A percentile compares a stretch with the other conserved stretches of the same genome.
phyloP scores from a whole-genome alignment of 805 yeast genomes.

The Saturnispora gosingensis region DNA sequence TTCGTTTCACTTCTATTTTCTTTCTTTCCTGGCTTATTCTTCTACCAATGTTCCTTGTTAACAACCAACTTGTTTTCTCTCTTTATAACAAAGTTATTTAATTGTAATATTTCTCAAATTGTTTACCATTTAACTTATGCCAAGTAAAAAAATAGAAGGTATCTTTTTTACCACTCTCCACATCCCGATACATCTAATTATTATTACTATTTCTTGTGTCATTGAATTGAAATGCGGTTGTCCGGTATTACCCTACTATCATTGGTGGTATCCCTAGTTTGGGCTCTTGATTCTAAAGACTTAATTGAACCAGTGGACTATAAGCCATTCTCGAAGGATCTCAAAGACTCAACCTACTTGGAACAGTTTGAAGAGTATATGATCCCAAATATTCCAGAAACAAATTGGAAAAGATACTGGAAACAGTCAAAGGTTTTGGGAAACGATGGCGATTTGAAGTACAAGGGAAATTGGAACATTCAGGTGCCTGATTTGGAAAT shows the following conservation, averaged over 20 bases:
- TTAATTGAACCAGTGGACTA: background rate
- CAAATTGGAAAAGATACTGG: constrained; percentile 41
- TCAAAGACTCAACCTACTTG: constrained; percentile 26
- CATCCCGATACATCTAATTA: background rate
- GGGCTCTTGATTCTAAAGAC: background rate
- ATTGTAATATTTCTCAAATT: background rate
- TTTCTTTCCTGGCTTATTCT: background rate
- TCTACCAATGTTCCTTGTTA: no score
- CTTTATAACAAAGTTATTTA: no score
- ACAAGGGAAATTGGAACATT: constrained; percentile 68
- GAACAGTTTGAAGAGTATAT: constrained; percentile 34
- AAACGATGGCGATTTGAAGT: constrained; percentile 46
- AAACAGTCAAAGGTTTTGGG: constrained; percentile 47
- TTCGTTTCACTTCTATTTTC: background rate
- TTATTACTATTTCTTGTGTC: background rate
- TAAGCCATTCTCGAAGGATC: constrained; percentile 17
- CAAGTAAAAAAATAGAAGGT: background rate
- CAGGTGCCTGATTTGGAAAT: constrained; percentile 60
- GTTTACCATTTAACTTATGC: background rate
- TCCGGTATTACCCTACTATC: background rate
- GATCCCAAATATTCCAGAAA: constrained; percentile 52
- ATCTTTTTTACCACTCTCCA: background rate
- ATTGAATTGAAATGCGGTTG: background rate
- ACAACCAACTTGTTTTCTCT: background rate
- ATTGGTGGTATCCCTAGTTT: background rate